Conservation (phyloP, 1,284 basidiomycete species). For the Athelia psychrophila region DNA sequence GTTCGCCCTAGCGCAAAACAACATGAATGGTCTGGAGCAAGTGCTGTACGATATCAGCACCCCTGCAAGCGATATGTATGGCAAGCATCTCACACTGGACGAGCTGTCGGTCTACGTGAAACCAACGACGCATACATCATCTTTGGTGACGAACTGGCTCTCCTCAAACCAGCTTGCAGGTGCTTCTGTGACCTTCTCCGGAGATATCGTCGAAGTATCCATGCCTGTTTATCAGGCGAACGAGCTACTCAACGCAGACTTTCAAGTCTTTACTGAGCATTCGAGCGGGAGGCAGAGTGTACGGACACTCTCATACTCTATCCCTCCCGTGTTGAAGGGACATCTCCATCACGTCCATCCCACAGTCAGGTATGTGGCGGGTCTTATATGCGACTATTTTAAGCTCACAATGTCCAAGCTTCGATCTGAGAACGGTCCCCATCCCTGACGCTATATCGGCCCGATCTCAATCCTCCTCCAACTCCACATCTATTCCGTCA, state of each 20-base stretch:
- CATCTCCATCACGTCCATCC: conserved; percentile 43
- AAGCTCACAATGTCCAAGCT: conserved; percentile 7
- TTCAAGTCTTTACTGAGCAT: conserved; percentile 32
- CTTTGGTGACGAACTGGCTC: neutral
- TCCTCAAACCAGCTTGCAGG: conserved; percentile 23
- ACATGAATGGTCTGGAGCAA: conserved; percentile 32
- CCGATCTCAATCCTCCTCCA: conserved; percentile 7
- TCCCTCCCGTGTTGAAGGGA: conserved; percentile 32
- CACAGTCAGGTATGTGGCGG: conserved; percentile 23
- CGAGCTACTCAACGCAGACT: conserved; percentile 35
- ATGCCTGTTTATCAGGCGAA: conserved; percentile 36
- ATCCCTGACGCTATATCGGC: conserved; percentile 6
- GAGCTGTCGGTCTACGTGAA: conserved; percentile 18
- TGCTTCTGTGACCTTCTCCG: conserved; percentile 34
- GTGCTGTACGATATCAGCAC: conserved; percentile 27
- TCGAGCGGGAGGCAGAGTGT: conserved; percentile 24
- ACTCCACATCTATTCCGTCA: conserved; percentile 8
- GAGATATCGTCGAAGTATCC: conserved; percentile 39
- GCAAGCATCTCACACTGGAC: conserved; percentile 26
- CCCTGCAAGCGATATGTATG: conserved; percentile 24
- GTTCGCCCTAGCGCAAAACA: neutral
- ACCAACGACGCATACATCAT: neutral
- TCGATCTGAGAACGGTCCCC: too few species aligned
- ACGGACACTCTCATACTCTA: conserved; percentile 40
- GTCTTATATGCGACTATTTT: conserved; percentile 5